These are phyloP conservation scores for Cardiospermum halicacabum DNA, from an alignment of 345 rosid genomes.

Conservation along the genomic window DNA sequence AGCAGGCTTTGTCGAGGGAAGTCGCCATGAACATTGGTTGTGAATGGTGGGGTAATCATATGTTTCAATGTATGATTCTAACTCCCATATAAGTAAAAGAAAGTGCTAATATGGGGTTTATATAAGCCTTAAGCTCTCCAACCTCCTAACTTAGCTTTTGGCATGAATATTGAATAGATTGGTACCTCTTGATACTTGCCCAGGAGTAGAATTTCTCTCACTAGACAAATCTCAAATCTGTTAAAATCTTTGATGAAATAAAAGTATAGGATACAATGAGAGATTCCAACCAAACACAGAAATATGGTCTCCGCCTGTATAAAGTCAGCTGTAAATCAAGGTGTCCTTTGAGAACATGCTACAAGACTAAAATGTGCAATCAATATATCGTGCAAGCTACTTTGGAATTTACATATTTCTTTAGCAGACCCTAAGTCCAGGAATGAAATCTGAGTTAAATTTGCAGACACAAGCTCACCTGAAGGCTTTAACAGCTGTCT, in stretches of 20 bases:
- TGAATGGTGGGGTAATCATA: too few relatives aligned
- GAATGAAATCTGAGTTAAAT: not conserved
- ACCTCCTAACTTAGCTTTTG: not conserved
- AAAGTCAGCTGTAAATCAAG: not conserved
- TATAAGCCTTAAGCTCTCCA: too few relatives aligned
- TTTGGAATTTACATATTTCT: not conserved
- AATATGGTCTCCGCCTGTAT: not conserved
- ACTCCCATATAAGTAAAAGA: too few relatives aligned
- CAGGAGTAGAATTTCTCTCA: not conserved
- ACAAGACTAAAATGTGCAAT: not conserved
- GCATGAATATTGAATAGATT: not conserved
- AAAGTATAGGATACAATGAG: too few relatives aligned
- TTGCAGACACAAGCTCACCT: slow-evolving; percentile 37
- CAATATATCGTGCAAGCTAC: not conserved
- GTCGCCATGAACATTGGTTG: too few relatives aligned
- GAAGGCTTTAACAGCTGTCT: slow-evolving; percentile 74
- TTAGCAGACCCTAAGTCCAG: not conserved
- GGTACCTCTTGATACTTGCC: too few relatives aligned
- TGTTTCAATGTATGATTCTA: too few relatives aligned
- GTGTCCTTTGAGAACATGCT: not conserved
- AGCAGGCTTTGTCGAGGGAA: too few relatives aligned
- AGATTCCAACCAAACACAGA: not conserved
- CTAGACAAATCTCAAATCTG: not conserved
- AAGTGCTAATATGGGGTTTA: too few relatives aligned
- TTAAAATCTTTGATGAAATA: not conserved